phyloP scores from a whole-genome alignment of 2,329 filamentous ascomycete species.

The Microsporum audouinii region DNA sequence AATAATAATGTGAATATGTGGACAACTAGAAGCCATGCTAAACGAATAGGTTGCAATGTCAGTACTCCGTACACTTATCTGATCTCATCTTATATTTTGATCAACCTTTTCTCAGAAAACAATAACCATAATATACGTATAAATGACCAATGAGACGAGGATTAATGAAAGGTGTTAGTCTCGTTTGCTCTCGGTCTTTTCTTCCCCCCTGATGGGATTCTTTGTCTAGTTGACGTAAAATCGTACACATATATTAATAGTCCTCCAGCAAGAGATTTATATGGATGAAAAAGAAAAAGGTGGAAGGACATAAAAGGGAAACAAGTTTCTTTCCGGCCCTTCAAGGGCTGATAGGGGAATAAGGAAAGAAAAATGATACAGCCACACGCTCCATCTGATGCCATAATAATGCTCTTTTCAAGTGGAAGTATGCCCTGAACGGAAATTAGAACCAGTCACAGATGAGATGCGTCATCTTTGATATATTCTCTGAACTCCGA shows the following conservation, averaged over 20 bases:
- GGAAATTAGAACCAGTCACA: background rate
- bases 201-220: background rate
- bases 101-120: background rate
- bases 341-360: background rate
- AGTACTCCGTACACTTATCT: background rate
- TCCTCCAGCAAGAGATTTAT: background rate
- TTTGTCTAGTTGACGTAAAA: background rate
- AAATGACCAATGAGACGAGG: background rate
- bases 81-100: background rate
- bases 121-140: background rate
- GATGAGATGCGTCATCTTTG: background rate
- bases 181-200: background rate
- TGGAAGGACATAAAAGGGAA: background rate
- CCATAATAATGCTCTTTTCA: background rate
- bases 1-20: no score
- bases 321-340: background rate
- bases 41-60: background rate
- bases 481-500: background rate
- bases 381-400: background rate
- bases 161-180: no score
- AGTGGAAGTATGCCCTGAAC: background rate
- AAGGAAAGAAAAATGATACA: background rate
- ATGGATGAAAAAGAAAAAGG: background rate
- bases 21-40: background rate
- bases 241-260: background rate